phyloP scores from a whole-genome alignment of 257 asterid genomes.

The Vinca minor region DNA sequence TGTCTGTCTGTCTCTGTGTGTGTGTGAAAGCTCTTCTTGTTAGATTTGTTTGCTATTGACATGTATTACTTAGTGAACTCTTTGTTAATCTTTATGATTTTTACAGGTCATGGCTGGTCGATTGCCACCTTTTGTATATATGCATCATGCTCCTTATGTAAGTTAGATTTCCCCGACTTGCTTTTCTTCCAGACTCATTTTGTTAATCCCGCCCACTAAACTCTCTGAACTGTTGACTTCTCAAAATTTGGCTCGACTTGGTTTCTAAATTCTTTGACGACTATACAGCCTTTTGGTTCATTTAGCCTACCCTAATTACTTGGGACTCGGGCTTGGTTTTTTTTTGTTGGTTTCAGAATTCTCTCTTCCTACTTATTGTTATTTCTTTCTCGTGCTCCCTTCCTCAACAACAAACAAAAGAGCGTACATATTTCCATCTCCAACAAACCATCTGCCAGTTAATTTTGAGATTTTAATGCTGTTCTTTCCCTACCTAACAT shows the following conservation, averaged over 20 bases:
- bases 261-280: background rate
- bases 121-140: conserved; percentile 48
- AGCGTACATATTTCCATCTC: background rate
- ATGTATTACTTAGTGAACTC: background rate
- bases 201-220: background rate
- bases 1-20: too few species aligned
- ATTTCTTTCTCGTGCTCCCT: background rate
- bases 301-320: too few species aligned
- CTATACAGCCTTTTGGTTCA: too few species aligned
- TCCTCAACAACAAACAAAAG: background rate
- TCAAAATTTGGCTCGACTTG: background rate
- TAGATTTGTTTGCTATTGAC: background rate
- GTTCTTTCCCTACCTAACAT: background rate
- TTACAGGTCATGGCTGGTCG: conserved; percentile 66
- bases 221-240: too few species aligned
- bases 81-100: conserved; percentile 9
- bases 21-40: too few species aligned
- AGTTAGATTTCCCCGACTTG: conserved; percentile 19
- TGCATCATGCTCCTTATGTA: conserved; percentile 69
- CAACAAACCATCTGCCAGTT: background rate
- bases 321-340: too few species aligned
- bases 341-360: too few species aligned
- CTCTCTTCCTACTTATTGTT: background rate
- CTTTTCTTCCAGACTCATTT: background rate
- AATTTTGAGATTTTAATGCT: background rate